Base-by-base conservation (phyloP, 768 basidiomycete species). In the Albatrellus ellisii region DNA sequence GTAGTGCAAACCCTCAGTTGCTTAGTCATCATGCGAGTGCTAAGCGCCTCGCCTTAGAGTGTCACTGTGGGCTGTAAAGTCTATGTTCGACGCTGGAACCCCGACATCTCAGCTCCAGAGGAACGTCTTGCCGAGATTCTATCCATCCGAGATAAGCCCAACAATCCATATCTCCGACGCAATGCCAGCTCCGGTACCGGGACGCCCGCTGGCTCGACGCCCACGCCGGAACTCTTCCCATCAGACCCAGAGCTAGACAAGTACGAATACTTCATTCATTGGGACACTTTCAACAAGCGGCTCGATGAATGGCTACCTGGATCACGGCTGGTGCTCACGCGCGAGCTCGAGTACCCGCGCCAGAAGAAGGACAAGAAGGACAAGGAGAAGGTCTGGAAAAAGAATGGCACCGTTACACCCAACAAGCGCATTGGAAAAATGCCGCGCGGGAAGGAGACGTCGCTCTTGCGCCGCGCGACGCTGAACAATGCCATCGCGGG, bases 271-370 rank as follows among this genome's bases (percentile, higher is more conserved):
- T 99, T 98, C 56, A 89, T 98, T 15, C 95, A 99, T 56, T 99
- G 94, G 81, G 90, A 97, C 53, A 78, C 88, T 50, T 98, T 97
- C 72, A 99, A 99, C 69, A 99, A 99, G 60, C 91, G 95, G 48
- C 69, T 98, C 29, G 95, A 99, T 57, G 95, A 95, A 42, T 99
- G 95, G 95, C 82, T 99, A 18, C 65, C 83, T 11, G 88, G 86
- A 12, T 81, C 85, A 1, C 77, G 94, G 29, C 72, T 99, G 43
- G 73, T 98, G 31, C 67, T 92, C 34, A 70, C 65, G 45, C 72
- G 81, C 49, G 91, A 95, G 55, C 72, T 99, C 49, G 91, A 98
- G 61, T 94, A 88, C 90, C 94, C 95, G 2, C 85, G 87, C 45
- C 91, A 94, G 0, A 90, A 89, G 1, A 90, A 89, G 55, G 62